These are phyloP conservation scores for Cercospora janseana DNA, from an alignment of 2,329 filamentous ascomycete genomes.

Conservation along the genomic window DNA sequence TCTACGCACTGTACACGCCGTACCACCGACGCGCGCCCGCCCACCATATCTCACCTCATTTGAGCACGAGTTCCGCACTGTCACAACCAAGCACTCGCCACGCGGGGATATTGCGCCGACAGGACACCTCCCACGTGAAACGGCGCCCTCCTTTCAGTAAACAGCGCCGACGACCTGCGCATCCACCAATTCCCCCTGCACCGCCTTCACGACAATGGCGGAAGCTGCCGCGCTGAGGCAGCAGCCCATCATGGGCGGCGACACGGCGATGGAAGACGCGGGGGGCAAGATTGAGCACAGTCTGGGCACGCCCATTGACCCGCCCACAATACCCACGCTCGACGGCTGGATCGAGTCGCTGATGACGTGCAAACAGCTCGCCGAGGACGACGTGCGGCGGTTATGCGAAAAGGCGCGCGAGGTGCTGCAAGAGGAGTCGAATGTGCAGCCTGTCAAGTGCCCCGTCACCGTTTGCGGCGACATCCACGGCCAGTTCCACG, in stretches of 20 bases:
- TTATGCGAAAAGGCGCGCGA: conserved; percentile 98
- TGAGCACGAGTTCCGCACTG: neutral
- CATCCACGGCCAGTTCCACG: conserved; percentile 98
- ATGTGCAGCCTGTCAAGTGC: conserved; percentile 99
- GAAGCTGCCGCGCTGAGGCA: conserved; percentile 38
- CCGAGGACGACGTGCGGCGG: conserved; percentile 89
- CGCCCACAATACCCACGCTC: conserved; percentile 84
- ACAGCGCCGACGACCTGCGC: too few relatives aligned
- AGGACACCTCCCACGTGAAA: conserved; percentile 11
- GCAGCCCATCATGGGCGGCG: conserved; percentile 49
- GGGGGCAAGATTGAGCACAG: conserved; percentile 76
- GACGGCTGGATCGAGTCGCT: conserved; percentile 98
- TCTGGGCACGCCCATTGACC: conserved; percentile 72
- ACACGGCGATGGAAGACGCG: conserved; percentile 99
- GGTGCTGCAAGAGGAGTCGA: conserved; percentile 95
- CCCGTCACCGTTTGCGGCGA: conserved; percentile 98
- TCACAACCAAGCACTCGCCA: neutral
- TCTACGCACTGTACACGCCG: neutral
- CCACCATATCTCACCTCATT: neutral
- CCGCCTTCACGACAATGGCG: conserved; percentile 23
- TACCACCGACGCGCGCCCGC: neutral
- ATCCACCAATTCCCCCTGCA: neutral
- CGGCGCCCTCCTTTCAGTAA: too few relatives aligned
- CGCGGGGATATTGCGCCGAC: conserved; percentile 2
- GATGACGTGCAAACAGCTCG: conserved; percentile 98